phyloP scores from a whole-genome alignment of 306 rosid species.

The Vigna nakashimae region DNA sequence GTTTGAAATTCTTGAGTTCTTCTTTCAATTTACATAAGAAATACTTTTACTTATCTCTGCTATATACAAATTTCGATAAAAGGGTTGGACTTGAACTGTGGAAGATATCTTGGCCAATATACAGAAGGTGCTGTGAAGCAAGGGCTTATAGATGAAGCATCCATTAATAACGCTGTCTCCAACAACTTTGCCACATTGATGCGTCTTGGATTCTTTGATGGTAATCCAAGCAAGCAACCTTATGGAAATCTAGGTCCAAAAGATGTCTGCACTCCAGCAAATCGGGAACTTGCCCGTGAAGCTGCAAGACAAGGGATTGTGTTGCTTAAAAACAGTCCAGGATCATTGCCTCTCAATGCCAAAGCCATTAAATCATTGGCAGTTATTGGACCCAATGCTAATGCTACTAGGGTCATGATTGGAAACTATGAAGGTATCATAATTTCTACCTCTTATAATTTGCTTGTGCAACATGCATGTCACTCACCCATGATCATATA shows the following conservation, averaged over 20 bases:
- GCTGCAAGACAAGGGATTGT: constrained; percentile 98
- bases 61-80: constrained; percentile 32
- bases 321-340: constrained; percentile 76
- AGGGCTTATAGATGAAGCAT: constrained; percentile 77
- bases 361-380: constrained; percentile 80
- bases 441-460: neutral
- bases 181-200: constrained; percentile 87
- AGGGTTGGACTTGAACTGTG: constrained; percentile 95
- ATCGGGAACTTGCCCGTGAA: constrained; percentile 86
- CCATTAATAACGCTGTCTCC: constrained; percentile 73
- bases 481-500: neutral
- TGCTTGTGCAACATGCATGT: neutral
- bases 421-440: constrained; percentile 89
- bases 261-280: constrained; percentile 80
- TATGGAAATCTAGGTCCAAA: constrained; percentile 93
- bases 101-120: constrained; percentile 65
- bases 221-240: constrained; percentile 78
- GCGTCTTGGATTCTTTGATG: constrained; percentile 95
- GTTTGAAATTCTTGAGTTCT: neutral
- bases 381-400: constrained; percentile 93
- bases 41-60: neutral
- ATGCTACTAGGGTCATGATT: constrained; percentile 87
- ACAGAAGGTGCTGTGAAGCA: constrained; percentile 86
- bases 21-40: neutral
- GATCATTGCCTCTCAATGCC: constrained; percentile 73